phyloP scores from a whole-genome alignment of 352 stramenopile genomes.

The Thraustochytrium sp. region DNA sequence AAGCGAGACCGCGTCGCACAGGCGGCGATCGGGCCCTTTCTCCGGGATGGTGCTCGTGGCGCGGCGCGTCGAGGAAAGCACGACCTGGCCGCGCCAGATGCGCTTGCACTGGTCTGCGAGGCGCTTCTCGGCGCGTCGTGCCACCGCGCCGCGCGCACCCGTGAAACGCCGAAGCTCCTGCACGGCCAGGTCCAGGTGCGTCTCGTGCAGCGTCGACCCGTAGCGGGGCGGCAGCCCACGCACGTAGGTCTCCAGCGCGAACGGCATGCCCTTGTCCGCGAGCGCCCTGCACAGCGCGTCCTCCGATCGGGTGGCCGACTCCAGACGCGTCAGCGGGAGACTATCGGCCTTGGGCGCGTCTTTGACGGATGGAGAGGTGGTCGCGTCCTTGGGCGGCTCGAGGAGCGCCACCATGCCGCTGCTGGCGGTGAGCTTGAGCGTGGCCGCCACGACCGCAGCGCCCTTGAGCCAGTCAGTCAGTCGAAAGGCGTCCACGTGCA shows the following conservation, averaged over 20 bases:
- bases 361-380: neutral
- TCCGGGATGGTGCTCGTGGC: neutral
- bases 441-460: neutral
- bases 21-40: neutral
- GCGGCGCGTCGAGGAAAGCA: neutral
- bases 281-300: neutral
- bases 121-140: neutral
- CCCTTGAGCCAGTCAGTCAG: neutral
- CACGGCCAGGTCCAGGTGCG: neutral
- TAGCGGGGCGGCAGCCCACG: neutral
- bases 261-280: neutral
- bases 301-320: neutral
- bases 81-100: neutral
- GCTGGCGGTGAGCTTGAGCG: neutral
- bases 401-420: neutral
- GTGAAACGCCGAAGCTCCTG: neutral
- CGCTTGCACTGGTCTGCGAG: conserved; percentile 12
- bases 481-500: neutral
- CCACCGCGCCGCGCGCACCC: neutral
- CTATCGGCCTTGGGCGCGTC: neutral
- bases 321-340: neutral
- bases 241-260: conserved; percentile 6
- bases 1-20: neutral
- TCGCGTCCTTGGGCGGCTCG: neutral
- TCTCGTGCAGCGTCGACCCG: neutral